A percentile compares a stretch with the other conserved stretches of the same genome.
Evolutionary conservation across 2,329 filamentous ascomycete genomes (phyloP).

Genomic region (Cytospora schulzeri): DNA sequence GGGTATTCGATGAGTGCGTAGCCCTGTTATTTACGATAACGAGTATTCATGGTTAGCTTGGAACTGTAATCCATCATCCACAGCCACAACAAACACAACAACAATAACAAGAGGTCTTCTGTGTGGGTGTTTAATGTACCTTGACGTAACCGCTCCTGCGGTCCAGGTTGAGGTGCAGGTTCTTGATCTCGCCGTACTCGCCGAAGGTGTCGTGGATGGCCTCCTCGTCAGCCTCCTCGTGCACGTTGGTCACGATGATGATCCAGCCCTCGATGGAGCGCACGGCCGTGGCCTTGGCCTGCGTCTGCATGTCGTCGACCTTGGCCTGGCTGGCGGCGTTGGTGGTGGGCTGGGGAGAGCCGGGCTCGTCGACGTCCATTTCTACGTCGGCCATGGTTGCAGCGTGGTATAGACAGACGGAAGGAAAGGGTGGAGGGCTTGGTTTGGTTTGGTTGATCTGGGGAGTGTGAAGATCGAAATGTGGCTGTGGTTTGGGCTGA

Average conservation of each 20-base stretch:
- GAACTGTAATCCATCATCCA: no score
- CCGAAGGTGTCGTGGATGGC: conserved; percentile 79
- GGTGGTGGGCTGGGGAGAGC: conserved; percentile 38
- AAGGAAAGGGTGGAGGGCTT: no score
- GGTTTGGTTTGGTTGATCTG: conserved; percentile 37
- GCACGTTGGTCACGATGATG: conserved; percentile 81
- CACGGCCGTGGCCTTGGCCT: conserved; percentile 74
- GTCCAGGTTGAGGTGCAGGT: conserved; percentile 81
- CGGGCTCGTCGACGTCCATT: conserved; percentile 61
- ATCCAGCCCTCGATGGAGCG: conserved; percentile 91
- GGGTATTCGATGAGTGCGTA: conserved; percentile 85
- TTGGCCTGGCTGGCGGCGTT: conserved; percentile 48
- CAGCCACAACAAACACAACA: no score
- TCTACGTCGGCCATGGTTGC: conserved; percentile 54
- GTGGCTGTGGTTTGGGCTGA: not conserved
- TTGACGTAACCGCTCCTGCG: conserved; percentile 84
- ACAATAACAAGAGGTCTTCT: not conserved
- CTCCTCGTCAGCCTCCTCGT: conserved; percentile 85
- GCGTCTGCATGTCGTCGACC: conserved; percentile 69
- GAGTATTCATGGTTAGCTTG: no score
- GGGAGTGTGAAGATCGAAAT: not conserved
- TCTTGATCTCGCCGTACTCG: conserved; percentile 86
- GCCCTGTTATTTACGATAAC: conserved; percentile 53
- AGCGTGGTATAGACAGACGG: no score
- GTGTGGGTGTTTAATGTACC: conserved; percentile 49